phyloP scores from a whole-genome alignment of 2,329 filamentous ascomycete genomes.

The Penicillium frequentans region DNA sequence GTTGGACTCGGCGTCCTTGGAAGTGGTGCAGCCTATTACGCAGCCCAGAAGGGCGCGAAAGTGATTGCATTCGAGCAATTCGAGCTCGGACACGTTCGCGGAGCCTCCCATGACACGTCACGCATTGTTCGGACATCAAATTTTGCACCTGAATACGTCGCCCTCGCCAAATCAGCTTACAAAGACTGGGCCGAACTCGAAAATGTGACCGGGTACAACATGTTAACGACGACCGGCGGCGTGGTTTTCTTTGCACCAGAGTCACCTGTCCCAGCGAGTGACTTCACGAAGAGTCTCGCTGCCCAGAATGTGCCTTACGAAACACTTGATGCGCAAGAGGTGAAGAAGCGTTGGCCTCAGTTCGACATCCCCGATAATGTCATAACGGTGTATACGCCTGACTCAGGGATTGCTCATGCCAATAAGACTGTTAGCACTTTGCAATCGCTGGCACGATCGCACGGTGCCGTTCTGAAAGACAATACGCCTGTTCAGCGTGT shows the following conservation, averaged over 20 bases:
- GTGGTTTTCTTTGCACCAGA: conserved; percentile 24
- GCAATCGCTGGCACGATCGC: conserved; percentile 20
- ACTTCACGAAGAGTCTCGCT: conserved; percentile 20
- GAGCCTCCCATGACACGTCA: conserved; percentile 31
- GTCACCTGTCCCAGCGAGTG: conserved; percentile 5
- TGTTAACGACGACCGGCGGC: conserved; percentile 28
- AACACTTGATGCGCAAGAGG: conserved; percentile 21
- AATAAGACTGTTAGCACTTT: conserved; percentile 23
- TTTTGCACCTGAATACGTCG: conserved; percentile 30
- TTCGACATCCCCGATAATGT: conserved; percentile 24
- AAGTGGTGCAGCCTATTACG: conserved; percentile 29
- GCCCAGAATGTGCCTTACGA: conserved; percentile 23
- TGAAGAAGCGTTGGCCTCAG: conserved; percentile 25
- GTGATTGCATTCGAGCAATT: conserved; percentile 31
- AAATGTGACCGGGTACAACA: conserved; percentile 15
- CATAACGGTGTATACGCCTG: conserved; percentile 24
- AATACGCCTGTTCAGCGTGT: conserved; percentile 21
- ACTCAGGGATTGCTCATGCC: conserved; percentile 29
- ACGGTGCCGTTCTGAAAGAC: conserved; percentile 26
- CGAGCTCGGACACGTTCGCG: conserved; percentile 29
- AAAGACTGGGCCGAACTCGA: conserved; percentile 31
- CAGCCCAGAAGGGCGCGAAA: conserved; percentile 25
- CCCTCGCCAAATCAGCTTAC: conserved; percentile 45
- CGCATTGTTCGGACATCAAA: conserved; percentile 31
- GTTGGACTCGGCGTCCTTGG: conserved; percentile 29